Conservation (phyloP, 768 basidiomycete genomes). For the Trametes sanguinea region DNA sequence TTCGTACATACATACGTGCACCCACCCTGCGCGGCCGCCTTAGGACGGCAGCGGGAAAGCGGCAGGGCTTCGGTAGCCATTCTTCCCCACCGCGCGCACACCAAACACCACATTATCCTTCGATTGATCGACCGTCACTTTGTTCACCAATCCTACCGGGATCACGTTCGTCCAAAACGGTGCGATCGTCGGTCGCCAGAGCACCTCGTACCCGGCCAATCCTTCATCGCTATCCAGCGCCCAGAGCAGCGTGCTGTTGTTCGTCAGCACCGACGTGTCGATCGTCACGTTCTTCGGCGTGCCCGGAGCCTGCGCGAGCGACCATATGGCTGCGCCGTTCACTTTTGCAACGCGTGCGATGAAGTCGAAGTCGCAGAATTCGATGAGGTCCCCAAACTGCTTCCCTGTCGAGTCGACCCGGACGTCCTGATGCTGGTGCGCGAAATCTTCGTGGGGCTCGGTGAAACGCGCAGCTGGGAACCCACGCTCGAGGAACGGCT, state of each 20-base stretch:
- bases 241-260: constrained; percentile 57
- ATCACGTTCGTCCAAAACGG: constrained; percentile 52
- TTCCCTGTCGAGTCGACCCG: constrained; percentile 47
- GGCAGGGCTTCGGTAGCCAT: constrained; percentile 55
- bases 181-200: constrained; percentile 51
- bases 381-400: constrained; percentile 57
- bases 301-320: constrained; percentile 55
- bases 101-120: constrained; percentile 57
- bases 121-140: constrained; percentile 44
- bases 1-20: neutral
- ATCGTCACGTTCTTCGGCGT: constrained; percentile 51
- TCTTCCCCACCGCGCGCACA: constrained; percentile 49
- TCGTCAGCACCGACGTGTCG: constrained; percentile 50
- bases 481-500: constrained; percentile 50
- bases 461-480: constrained; percentile 59
- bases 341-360: constrained; percentile 51
- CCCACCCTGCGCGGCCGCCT: neutral
- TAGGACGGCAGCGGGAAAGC: constrained; percentile 34
- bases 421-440: constrained; percentile 59
- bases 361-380: constrained; percentile 58
- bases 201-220: constrained; percentile 49
- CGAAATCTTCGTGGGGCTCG: constrained; percentile 58
- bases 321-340: constrained; percentile 55
- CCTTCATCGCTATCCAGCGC: constrained; percentile 41
- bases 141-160: constrained; percentile 46